Evolutionary conservation across 1,284 basidiomycete species (phyloP), one percentile per base, ranked within the genome.

Genomic region (Microbotryomycetes sp.): DNA sequence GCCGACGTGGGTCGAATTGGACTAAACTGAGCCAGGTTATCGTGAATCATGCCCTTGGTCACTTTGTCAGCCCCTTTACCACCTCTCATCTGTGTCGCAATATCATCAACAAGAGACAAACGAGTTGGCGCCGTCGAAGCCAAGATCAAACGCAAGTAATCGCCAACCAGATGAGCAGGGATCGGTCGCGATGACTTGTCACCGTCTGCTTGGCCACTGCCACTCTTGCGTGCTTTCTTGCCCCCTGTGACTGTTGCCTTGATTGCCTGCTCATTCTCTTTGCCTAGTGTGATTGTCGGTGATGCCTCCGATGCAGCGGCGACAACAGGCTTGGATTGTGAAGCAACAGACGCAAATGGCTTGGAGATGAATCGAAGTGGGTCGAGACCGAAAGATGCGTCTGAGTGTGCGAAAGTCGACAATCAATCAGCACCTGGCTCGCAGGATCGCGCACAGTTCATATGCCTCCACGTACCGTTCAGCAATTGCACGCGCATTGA

Each of bases 281-380:
- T 42, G 71, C 16, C 45, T 59, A 30, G 22, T 75, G 71, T 51
- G 68, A 79, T 30, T n/a, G n/a, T n/a, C n/a, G n/a, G n/a, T n/a
- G n/a, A n/a, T n/a, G n/a, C n/a, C n/a, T n/a, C n/a, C n/a, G n/a
- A n/a, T n/a, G n/a, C n/a, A n/a, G n/a, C n/a, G n/a, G n/a, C n/a
- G n/a, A n/a, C n/a, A n/a, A n/a, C n/a, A n/a, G n/a, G n/a, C n/a
- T n/a, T n/a, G n/a, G n/a, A n/a, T n/a, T n/a, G n/a, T n/a, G n/a
- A n/a, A n/a, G n/a, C n/a, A n/a, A n/a, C n/a, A n/a, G n/a, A n/a
- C 25, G 45, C 6, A 54, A 81, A 74, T 3, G 78, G 69, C 4
- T 75, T 76, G 2, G 87, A 85, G 26, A 85, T 79, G 67, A 83
- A 90, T 2, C 82, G 82, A 76, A 91, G 89, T 0, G 89, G 89